A percentile compares a stretch with the other conserved stretches of the same genome.
Evolutionary conservation across 176 grass and related monocot genomes (phyloP).

Genomic region (Phragmites australis): DNA sequence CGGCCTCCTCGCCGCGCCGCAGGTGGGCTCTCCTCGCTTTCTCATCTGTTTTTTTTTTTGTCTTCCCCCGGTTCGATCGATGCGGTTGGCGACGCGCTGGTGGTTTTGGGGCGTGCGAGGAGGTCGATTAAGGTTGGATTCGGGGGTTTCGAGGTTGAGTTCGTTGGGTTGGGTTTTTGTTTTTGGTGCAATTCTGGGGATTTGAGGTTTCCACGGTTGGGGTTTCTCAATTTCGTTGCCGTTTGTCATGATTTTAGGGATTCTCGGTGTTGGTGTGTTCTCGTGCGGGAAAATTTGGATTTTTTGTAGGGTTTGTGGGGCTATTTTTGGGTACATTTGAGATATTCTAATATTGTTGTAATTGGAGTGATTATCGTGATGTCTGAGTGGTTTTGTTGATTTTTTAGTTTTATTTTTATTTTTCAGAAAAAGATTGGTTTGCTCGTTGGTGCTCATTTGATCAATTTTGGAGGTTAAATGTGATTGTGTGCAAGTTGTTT

Average conservation of each 20-base stretch:
- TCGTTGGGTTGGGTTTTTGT: neutral
- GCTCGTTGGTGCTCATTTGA: too few species aligned
- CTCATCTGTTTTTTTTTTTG: neutral
- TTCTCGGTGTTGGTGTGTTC: neutral
- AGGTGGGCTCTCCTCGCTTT: conserved; percentile 28
- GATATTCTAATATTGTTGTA: neutral
- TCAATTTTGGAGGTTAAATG: neutral
- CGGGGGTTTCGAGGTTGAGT: neutral
- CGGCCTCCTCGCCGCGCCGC: conserved; percentile 79
- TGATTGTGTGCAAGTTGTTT: too few species aligned
- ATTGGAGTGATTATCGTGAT: neutral
- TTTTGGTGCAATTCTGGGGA: neutral
- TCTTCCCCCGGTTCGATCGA: conserved; percentile 8
- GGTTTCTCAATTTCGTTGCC: neutral
- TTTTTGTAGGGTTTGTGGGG: neutral
- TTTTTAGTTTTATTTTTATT: neutral
- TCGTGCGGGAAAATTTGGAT: neutral
- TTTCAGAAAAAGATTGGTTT: too few species aligned
- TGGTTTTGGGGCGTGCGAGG: neutral
- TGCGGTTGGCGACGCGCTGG: neutral
- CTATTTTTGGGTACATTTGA: neutral
- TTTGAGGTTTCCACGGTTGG: neutral
- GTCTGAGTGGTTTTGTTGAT: neutral
- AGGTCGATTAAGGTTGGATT: neutral
- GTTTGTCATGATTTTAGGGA: neutral